Evolutionary conservation across 2,329 filamentous ascomycete genomes (phyloP), one percentile per base, ranked within the genome.

Genomic region (Colletotrichum scovillei): DNA sequence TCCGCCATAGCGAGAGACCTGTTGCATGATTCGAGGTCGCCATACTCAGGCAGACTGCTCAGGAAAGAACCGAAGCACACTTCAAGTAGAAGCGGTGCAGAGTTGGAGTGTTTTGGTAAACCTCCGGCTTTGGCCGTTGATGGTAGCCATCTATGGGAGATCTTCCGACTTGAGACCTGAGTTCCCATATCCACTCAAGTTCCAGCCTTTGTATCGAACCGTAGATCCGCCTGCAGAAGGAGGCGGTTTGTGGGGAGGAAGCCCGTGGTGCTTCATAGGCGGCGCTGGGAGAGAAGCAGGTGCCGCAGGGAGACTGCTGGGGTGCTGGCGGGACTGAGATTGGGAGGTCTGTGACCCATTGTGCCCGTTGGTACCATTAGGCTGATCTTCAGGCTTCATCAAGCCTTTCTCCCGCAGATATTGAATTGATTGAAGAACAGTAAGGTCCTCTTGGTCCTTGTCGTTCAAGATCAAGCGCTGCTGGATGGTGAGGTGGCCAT

Each of bases 401-500:
- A 88, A 79, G n/a, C 89, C 89, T 79, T 87, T 90, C 57, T 91
- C 85, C 76, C 90, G 89, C 73, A 92, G 86, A 77, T 92, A 91
- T 77, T 92, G 89, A 74, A 93, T 90, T 6, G 90, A 91, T 80
- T 91, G 89, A 66, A 93, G 86, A 74, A 92, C 89, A 9, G 90
- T 89, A 76, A 92, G 84, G 78, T 93, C 91, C 77, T 92, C 90
- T 78, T 92, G 90, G 74, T 92, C 90, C 78, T 92, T 92, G 79
- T 92, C 91, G 84, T 92, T 92, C 66, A 92, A 84, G 72, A 90
- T 87, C 67, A 93, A 82, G 55, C 91, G 90, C 80, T 93, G 91
- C 80, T 91, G 88, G 67, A 92, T 87, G 5, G 91, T 92, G 82
- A 92, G 88, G 63, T 89, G 88, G 59, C 91, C 91, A 73, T 91